Evolutionary conservation across 2,329 filamentous ascomycete species (phyloP), one percentile per base, ranked within the genome.

Genomic region (Claviceps purpurea): DNA sequence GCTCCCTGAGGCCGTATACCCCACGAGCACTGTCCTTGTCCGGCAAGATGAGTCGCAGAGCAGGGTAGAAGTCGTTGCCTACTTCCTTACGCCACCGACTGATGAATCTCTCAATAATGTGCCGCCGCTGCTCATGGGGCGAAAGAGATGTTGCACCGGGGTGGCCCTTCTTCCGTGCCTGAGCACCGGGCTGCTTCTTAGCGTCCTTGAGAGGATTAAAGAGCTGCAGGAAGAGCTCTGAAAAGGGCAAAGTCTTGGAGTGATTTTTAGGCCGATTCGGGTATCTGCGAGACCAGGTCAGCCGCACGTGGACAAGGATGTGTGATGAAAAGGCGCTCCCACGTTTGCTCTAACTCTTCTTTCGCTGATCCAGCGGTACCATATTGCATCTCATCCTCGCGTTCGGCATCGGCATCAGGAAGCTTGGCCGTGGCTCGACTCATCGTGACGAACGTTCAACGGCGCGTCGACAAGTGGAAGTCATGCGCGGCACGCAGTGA

Each of bases 1-100:
- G 90, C 71, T 98, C 93, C 64, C 97, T 97, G 42, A 98, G 73
- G 1, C 91, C 89, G 62, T 97, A 98, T 73, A 95, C 89, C 18
- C 86, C 85, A 47, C 93, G 81, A 61, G 97, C 89, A 41, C 89
- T 81, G 63, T 98, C 93, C 64, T 95, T 94, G 61, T 94, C 89
- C 0, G 91, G 90, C 3, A 96, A 75, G 53, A 97, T 95, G 47
- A 98, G 77, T 20, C 93, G 83, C 66, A 98, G 78, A 1, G 89
- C 91, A 0, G 93, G 93, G 63, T 93, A 97, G 60, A 98, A 87
- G 66, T 98, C 93, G 59, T 88, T 73, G 26, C 93, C 93, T 22
- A 96, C 90, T 55, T 95, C 84, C 52, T 81, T 81, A 41, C 90
- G 81, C 93, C 93, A 98, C 65, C 81, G 78, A 14, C 79, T 77